A percentile compares a stretch with the other conserved stretches of the same genome.
These are phyloP conservation scores for Phytophthora colocasiae DNA, from an alignment of 352 stramenopile species.

Conservation along the genomic window DNA sequence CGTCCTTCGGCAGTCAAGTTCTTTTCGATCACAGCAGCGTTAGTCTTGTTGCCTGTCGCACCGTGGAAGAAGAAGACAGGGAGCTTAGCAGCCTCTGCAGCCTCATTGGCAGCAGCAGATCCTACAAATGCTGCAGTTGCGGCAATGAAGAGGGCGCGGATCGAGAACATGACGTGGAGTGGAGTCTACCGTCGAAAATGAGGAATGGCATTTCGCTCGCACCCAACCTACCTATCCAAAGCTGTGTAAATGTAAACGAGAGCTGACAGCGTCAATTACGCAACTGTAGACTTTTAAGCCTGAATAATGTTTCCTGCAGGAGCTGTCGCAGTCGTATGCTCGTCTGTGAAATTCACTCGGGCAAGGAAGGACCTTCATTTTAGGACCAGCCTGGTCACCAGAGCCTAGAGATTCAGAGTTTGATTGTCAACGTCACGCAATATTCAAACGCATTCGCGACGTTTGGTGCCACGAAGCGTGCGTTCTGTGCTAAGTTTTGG, in stretches of 20 bases:
- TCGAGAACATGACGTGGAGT: constrained; percentile 22
- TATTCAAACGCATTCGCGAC: not conserved
- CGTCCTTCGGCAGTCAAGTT: constrained; percentile 50
- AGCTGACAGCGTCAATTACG: too few species aligned
- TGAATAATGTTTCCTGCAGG: too few species aligned
- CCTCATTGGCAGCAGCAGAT: constrained; percentile 13
- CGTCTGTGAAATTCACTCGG: too few species aligned
- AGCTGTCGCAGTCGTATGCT: too few species aligned
- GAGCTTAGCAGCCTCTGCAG: constrained; percentile 26
- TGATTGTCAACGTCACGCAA: too few species aligned
- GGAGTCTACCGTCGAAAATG: constrained; percentile 15
- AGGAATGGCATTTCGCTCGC: constrained; percentile 12
- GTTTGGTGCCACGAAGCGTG: constrained; percentile 17
- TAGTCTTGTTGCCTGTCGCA: constrained; percentile 37
- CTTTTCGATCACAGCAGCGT: constrained; percentile 38
- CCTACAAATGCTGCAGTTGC: constrained; percentile 16
- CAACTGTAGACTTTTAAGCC: too few species aligned
- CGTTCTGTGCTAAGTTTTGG: not conserved
- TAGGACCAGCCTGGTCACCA: too few species aligned
- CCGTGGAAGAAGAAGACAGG: constrained; percentile 70
- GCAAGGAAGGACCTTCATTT: too few species aligned
- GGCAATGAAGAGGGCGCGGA: constrained; percentile 27
- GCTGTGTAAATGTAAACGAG: too few species aligned
- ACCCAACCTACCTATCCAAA: not conserved
- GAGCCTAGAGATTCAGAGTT: too few species aligned